Evolutionary conservation across 148 eudicot genomes (phyloP), one percentile per base, ranked within the genome.

Genomic region (Rhododendron molle): DNA sequence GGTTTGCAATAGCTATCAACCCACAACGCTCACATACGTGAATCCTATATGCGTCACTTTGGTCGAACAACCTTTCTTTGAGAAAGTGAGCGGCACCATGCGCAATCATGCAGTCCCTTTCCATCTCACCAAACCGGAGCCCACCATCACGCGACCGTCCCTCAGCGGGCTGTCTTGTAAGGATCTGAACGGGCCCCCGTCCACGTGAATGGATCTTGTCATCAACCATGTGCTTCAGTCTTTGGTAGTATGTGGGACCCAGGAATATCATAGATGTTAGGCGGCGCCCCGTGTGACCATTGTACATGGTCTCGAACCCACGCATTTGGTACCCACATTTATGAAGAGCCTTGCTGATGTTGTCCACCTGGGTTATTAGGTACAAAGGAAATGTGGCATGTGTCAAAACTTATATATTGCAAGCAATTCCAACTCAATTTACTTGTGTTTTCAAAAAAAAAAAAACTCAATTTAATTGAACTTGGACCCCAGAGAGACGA

Each of bases 261-360:
- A 97, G 93, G 92, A 97, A 97, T 86, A 97, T 95, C 98, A 94
- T 97, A 36, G 99, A 91, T 30, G 95, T 81, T 38, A 97, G 93
- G 32, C 89, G 90, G 71, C 98, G 88, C 40, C 99, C 99, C 2
- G 99, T 97, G 89, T 97, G 99, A 58, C 99, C 99, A 58, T 97
- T 97, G 85, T 97, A 97, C 99, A 97, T 97, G 62, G 98, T 97
- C 92, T 97, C 99, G 65, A 89, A 97, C 30, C 99, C 99, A 78
- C 99, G 98, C 99, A 97, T 97, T 86, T 97, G 99, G 85, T 97
- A 97, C 40, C 99, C 99, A 90, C 99, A 97, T 83, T 92, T 97
- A 85, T 97, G 99, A 44, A 97, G 98, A 34, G 99, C 99, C 90
- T 91, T 95, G 83, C 99, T 97, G 77, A 97, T 97, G 67, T 95